Evolutionary conservation across 2,329 filamentous ascomycete species (phyloP).

Genomic region (Trichophyton benhamiae): DNA sequence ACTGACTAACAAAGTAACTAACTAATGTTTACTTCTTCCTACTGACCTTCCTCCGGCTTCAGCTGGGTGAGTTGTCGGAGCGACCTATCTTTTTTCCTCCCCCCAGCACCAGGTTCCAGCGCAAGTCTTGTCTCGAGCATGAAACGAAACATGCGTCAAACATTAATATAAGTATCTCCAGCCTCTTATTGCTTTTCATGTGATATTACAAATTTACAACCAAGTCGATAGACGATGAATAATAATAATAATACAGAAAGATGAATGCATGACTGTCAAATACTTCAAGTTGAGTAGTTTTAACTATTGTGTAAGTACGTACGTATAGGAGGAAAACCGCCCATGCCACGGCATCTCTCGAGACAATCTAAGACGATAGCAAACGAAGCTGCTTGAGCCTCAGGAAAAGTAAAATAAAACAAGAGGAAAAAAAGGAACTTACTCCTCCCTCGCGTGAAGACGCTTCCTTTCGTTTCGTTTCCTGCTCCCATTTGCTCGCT

Average conservation of each 20-base stretch:
- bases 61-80: too few species aligned
- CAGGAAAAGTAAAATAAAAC: neutral
- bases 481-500: neutral
- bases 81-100: too few species aligned
- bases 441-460: neutral
- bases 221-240: neutral
- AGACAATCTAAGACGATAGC: neutral
- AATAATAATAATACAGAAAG: too few species aligned
- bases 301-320: too few species aligned
- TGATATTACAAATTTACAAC: neutral
- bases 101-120: neutral
- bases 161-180: constrained; percentile 4
- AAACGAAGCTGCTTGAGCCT: neutral
- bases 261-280: too few species aligned
- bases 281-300: too few species aligned
- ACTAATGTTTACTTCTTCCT: too few species aligned
- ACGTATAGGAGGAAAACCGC: neutral
- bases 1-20: too few species aligned
- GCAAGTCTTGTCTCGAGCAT: neutral
- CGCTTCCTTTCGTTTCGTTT: too few species aligned
- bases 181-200: neutral
- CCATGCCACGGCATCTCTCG: neutral
- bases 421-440: neutral
- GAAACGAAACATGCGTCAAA: neutral
- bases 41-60: too few species aligned